phyloP scores from a whole-genome alignment of 306 rosid genomes.

The Acacia crassicarpa region DNA sequence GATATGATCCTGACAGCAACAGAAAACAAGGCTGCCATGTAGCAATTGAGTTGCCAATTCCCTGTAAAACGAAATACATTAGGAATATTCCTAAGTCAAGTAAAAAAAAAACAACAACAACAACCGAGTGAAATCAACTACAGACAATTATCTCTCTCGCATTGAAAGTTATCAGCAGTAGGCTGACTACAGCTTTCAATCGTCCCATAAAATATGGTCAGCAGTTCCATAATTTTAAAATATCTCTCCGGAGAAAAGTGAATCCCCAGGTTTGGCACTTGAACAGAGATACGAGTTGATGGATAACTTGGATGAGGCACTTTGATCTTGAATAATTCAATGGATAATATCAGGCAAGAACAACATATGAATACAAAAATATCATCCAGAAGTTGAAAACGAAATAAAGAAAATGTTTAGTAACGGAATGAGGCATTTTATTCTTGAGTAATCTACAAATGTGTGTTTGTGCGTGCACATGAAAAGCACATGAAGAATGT shows the following conservation, averaged over 20 bases:
- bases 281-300: slow-evolving; percentile 79
- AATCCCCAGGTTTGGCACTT: slow-evolving; percentile 93
- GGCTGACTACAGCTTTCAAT: slow-evolving; percentile 68
- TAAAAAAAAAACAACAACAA: slow-evolving; percentile 18
- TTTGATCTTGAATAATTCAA: slow-evolving; percentile 61
- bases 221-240: slow-evolving; percentile 71
- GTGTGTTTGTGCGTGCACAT: neutral
- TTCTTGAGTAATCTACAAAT: neutral
- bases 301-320: slow-evolving; percentile 95
- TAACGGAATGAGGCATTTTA: neutral
- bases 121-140: neutral
- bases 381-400: neutral
- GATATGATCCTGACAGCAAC: slow-evolving; percentile 73
- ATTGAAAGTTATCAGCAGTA: slow-evolving; percentile 46
- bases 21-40: slow-evolving; percentile 91
- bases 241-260: slow-evolving; percentile 88
- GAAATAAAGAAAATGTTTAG: neutral
- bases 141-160: too few species aligned
- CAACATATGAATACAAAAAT: slow-evolving; percentile 1
- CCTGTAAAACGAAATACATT: slow-evolving; percentile 49
- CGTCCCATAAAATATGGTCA: slow-evolving; percentile 56
- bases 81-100: slow-evolving; percentile 11
- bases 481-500: slow-evolving; percentile 6
- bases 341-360: slow-evolving; percentile 19
- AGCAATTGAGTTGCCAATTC: slow-evolving; percentile 94